Evolutionary conservation across 306 rosid species (phyloP), one percentile per base, ranked within the genome.

Genomic region (Neltuma alba): DNA sequence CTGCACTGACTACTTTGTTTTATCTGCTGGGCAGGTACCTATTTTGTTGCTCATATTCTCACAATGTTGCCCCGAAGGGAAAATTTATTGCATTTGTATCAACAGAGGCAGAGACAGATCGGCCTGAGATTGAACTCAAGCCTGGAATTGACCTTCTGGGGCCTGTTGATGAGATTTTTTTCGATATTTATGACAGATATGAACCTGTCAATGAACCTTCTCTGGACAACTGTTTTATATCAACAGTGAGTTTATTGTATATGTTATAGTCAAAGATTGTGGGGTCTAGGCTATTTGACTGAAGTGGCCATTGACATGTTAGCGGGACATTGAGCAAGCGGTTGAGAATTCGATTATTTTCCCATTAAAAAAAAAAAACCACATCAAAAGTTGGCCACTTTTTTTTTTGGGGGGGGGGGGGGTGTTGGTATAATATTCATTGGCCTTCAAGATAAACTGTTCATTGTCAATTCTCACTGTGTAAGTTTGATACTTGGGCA

Each of bases 41-140:
- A 78, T 95, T 95, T 81, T 95, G 99, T 83, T 91, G 97, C 83
- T 95, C 99, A 7, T 92, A 92, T 78, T 89, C 99, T 63, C 99
- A 95, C 90, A 95, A 95, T 65, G 98, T 95, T 88, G 97, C 98
- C 79, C 98, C 99, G 3, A 92, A 85, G 88, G 99, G 98, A 40
- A 95, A 95, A 81, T 95, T 80, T 82, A 91, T 95, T 84, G 97
- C 99, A 57, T 95, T 95, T 91, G 98, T 95, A 66, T 91, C 99
- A 58, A 82, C 96, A 0, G 99, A 95, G 82, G 99, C 99, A 21
- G 99, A 95, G 95, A 92, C 98, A 7, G 96, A 90, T 72, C 76
- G 86, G 76, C 99, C 99, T 2, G 82, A 91, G 86, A 74, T 80
- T 82, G 99, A 95, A 86, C 93, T 95, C 36, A 95, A 84, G 90